Evolutionary conservation across 2,329 filamentous ascomycete genomes (phyloP).

Genomic region (Hawksworthiomyces lignivorus): DNA sequence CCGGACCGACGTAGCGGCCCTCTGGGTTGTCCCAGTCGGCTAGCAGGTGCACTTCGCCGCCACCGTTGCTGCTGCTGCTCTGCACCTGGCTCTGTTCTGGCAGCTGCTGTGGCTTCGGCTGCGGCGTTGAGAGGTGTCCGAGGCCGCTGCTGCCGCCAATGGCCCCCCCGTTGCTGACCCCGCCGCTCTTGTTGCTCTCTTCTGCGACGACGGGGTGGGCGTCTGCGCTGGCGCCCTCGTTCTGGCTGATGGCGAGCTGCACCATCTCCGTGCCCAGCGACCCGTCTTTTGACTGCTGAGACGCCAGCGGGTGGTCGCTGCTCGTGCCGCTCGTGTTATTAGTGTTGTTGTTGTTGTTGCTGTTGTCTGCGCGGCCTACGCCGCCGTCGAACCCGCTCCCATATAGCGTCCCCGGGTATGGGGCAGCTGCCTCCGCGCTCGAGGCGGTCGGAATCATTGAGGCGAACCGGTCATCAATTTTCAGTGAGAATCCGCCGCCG

Average conservation of each 20-base stretch:
- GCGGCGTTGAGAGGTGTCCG: not conserved
- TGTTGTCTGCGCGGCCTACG: too few relatives aligned
- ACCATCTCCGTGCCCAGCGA: slow-evolving; percentile 13
- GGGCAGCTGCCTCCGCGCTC: too few relatives aligned
- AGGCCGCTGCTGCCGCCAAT: not conserved
- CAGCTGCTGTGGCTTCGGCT: not conserved
- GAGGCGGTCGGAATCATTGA: too few relatives aligned
- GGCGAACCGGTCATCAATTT: too few relatives aligned
- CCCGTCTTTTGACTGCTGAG: not conserved
- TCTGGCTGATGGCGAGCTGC: slow-evolving; percentile 8
- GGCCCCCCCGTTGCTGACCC: not conserved
- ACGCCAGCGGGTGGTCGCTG: too few relatives aligned
- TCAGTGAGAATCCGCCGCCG: too few relatives aligned
- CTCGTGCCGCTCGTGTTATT: too few relatives aligned
- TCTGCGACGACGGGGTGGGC: too few relatives aligned
- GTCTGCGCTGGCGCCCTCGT: not conserved
- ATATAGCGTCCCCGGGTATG: too few relatives aligned
- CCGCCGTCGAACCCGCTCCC: too few relatives aligned
- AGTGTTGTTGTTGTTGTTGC: too few relatives aligned
- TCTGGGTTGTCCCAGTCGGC: slow-evolving; percentile 18
- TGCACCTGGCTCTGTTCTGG: not conserved
- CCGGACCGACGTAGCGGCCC: slow-evolving; percentile 12
- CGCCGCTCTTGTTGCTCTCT: too few relatives aligned
- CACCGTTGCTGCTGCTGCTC: not conserved
- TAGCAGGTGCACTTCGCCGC: slow-evolving; percentile 3